Evolutionary conservation across 1,284 basidiomycete species (phyloP).

Genomic region (Microbotryum saponariae): DNA sequence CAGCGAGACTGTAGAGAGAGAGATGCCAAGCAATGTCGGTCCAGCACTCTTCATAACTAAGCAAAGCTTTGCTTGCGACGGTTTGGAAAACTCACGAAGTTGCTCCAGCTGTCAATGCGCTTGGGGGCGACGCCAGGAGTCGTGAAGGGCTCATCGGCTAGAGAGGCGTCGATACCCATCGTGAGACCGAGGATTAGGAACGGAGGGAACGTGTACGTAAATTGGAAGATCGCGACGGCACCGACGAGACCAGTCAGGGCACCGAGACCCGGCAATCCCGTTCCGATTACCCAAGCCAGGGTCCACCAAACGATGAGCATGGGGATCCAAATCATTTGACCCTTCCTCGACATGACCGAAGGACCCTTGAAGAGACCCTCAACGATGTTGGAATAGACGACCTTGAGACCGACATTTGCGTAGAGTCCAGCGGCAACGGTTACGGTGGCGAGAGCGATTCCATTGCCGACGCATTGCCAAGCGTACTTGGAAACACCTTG

Average conservation of each 20-base stretch:
- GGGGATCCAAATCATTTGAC: slow-evolving; percentile 50
- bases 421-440: slow-evolving; percentile 38
- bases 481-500: slow-evolving; percentile 51
- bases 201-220: slow-evolving; percentile 57
- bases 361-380: slow-evolving; percentile 50
- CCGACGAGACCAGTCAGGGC: slow-evolving; percentile 53
- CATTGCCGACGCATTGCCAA: slow-evolving; percentile 38
- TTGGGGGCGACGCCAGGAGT: slow-evolving; percentile 14
- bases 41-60: slow-evolving; percentile 40
- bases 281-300: slow-evolving; percentile 56
- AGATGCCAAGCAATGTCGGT: background rate
- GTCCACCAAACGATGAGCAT: slow-evolving; percentile 42
- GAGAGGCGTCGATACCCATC: slow-evolving; percentile 46
- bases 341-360: slow-evolving; percentile 45
- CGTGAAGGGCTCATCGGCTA: slow-evolving; percentile 20
- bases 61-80: slow-evolving; percentile 44
- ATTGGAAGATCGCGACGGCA: slow-evolving; percentile 56
- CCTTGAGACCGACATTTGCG: slow-evolving; percentile 38
- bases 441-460: slow-evolving; percentile 36
- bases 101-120: slow-evolving; percentile 25
- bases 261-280: slow-evolving; percentile 55
- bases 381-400: slow-evolving; percentile 58
- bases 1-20: slow-evolving; percentile 17
- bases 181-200: slow-evolving; percentile 50
- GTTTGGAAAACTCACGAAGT: background rate